These are phyloP conservation scores for Dactylellina drechsleri DNA, from an alignment of 2,329 filamentous ascomycete genomes.

Conservation along the genomic window DNA sequence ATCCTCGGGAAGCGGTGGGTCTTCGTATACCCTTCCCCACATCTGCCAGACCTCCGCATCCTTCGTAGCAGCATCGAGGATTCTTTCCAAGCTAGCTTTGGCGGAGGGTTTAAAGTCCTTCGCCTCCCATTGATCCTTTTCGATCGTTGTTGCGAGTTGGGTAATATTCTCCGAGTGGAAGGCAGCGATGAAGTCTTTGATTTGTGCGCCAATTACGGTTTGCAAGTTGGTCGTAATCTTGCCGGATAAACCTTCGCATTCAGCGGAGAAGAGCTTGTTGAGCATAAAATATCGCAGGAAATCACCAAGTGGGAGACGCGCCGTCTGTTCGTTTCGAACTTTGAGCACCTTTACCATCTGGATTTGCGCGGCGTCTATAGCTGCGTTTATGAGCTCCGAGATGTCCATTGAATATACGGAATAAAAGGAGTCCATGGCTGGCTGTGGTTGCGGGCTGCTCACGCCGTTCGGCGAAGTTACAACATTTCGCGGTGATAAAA, in stretches of 20 bases:
- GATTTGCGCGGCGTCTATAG: constrained; percentile 79
- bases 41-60: constrained; percentile 76
- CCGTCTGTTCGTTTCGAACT: constrained; percentile 77
- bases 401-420: constrained; percentile 70
- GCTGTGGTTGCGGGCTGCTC: constrained; percentile 56
- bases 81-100: constrained; percentile 69
- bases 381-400: constrained; percentile 79
- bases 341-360: constrained; percentile 77
- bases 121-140: constrained; percentile 81
- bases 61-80: constrained; percentile 76
- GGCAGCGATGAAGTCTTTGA: constrained; percentile 79
- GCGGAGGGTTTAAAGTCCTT: constrained; percentile 77
- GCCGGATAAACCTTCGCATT: constrained; percentile 85
- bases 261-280: constrained; percentile 83
- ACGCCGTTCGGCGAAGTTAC: constrained; percentile 66
- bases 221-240: constrained; percentile 79
- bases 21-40: constrained; percentile 60
- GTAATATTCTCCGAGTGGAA: constrained; percentile 79
- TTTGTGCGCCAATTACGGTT: constrained; percentile 81
- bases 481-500: constrained; percentile 61
- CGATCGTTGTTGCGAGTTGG: constrained; percentile 78
- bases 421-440: constrained; percentile 46
- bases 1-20: constrained; percentile 51
- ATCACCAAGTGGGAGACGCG: constrained; percentile 72
- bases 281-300: constrained; percentile 85